phyloP scores from a whole-genome alignment of 208 protist genomes.

The Spongospora subterranea region DNA sequence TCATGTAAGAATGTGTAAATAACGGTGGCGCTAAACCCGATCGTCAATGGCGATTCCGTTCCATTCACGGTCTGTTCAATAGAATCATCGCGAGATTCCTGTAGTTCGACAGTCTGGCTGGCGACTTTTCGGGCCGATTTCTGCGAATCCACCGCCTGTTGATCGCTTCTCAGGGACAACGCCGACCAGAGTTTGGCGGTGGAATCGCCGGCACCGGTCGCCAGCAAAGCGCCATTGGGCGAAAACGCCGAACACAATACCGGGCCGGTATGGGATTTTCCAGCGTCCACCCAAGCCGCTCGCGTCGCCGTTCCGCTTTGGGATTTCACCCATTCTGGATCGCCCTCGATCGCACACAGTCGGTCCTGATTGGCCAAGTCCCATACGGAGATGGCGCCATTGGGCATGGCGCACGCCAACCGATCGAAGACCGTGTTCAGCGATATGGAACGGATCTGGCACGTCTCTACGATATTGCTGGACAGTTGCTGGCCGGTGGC shows the following conservation, averaged over 20 bases:
- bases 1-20: constrained; percentile 44
- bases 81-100: not conserved
- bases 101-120: not conserved
- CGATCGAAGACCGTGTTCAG: constrained; percentile 8
- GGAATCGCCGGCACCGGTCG: not conserved
- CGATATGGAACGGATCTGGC: not conserved
- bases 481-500: not conserved
- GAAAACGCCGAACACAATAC: not conserved
- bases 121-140: not conserved
- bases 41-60: constrained; percentile 36
- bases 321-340: constrained; percentile 8
- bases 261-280: constrained; percentile 22
- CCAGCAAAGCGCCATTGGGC: not conserved
- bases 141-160: not conserved
- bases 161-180: not conserved
- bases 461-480: constrained; percentile 8
- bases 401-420: not conserved
- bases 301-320: constrained; percentile 19
- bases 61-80: not conserved
- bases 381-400: not conserved
- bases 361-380: not conserved
- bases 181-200: constrained; percentile 46
- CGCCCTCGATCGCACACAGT: constrained; percentile 1
- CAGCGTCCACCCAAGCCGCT: constrained; percentile 2
- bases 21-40: constrained; percentile 14